A percentile compares a stretch with the other conserved stretches of the same genome.
phyloP scores from a whole-genome alignment of 495 filamentous ascomycete species.

The Echria macrotheca region DNA sequence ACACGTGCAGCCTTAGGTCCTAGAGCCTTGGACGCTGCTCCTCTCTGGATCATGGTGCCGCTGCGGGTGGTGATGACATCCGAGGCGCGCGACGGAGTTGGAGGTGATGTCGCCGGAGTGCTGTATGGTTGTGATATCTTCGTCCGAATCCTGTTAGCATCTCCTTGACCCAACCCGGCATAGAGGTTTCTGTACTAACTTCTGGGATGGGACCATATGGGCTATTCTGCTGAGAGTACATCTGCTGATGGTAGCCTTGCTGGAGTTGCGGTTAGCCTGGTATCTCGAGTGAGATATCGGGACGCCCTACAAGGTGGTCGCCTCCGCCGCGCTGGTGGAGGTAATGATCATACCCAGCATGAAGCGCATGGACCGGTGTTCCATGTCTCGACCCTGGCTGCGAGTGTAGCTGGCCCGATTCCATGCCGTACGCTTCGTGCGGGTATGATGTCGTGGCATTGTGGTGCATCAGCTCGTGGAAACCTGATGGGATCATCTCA shows the following conservation, averaged over 20 bases:
- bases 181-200: conserved; percentile 23
- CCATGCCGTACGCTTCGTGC: conserved; percentile 17
- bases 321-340: conserved; percentile 27
- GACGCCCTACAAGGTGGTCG: conserved; percentile 20
- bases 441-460: conserved; percentile 35
- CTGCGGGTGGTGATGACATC: conserved; percentile 43
- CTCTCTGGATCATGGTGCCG: conserved; percentile 21
- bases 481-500: conserved; percentile 38
- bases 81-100: conserved; percentile 35
- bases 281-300: too few relatives aligned
- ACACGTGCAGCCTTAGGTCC: conserved; percentile 24
- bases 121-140: conserved; percentile 36
- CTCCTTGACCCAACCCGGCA: too few relatives aligned
- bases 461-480: conserved; percentile 45
- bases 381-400: conserved; percentile 39
- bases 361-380: conserved; percentile 30
- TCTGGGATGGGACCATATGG: conserved; percentile 28
- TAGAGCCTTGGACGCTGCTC: conserved; percentile 14
- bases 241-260: conserved; percentile 29
- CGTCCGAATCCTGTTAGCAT: too few relatives aligned
- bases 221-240: conserved; percentile 32
- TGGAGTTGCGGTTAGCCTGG: conserved; percentile 19
- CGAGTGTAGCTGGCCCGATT: conserved; percentile 31
- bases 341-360: conserved; percentile 17
- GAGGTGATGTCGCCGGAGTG: conserved; percentile 47